Conservation (phyloP, 345 rosid species). For the Acer negundo region DNA sequence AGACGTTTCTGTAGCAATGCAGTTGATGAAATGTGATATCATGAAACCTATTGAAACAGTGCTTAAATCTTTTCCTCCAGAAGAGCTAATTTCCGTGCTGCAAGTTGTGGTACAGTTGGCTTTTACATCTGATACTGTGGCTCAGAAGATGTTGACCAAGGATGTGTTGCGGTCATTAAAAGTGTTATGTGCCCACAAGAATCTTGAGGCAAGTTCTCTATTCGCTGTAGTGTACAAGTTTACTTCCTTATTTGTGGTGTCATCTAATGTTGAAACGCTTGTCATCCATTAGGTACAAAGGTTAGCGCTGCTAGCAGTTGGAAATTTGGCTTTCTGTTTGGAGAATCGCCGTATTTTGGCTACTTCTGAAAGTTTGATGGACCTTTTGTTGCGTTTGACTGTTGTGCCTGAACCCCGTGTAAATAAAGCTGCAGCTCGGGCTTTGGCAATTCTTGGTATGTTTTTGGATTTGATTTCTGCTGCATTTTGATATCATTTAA, state of each 20-base stretch:
- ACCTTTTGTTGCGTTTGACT: conserved; percentile 83
- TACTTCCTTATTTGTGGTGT: conserved; percentile 14
- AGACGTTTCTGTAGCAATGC: conserved; percentile 89
- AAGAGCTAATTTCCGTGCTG: conserved; percentile 86
- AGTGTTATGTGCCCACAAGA: conserved; percentile 77
- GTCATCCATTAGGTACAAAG: conserved; percentile 75
- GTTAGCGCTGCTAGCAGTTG: conserved; percentile 83
- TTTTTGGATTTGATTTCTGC: conserved; percentile 17
- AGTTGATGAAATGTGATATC: conserved; percentile 94
- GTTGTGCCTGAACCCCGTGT: conserved; percentile 78
- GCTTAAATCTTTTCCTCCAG: conserved; percentile 66
- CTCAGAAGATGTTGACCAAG: conserved; percentile 91
- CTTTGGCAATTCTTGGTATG: conserved; percentile 96
- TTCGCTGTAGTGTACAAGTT: background rate
- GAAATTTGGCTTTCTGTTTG: conserved; percentile 91
- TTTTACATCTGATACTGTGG: conserved; percentile 77
- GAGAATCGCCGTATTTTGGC: conserved; percentile 91
- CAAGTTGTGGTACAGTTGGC: conserved; percentile 89
- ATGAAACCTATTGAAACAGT: conserved; percentile 96
- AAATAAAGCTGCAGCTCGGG: conserved; percentile 96
- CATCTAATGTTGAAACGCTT: conserved; percentile 23
- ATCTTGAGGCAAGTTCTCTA: conserved; percentile 65
- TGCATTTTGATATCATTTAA: conserved; percentile 5
- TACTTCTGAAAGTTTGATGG: conserved; percentile 94
- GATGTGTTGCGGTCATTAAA: conserved; percentile 81